Base-by-base conservation (phyloP, 371 early-diverging fungal species). In the Mortierella sp. region DNA sequence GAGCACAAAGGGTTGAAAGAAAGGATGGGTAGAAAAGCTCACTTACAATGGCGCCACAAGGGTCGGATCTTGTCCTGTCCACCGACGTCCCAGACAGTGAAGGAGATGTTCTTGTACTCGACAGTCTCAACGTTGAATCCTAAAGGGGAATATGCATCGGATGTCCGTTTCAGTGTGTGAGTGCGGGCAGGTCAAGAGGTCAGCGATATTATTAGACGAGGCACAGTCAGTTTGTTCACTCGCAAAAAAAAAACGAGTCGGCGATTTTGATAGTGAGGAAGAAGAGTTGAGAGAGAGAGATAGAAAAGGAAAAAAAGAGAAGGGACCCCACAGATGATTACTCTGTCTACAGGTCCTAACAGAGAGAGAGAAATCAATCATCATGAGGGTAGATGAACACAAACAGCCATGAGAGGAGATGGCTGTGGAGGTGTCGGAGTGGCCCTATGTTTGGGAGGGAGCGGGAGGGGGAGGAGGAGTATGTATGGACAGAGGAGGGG, bases 81-180 rank as follows among this genome's bases (percentile, higher is more conserved):
- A 65, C 98, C 98, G 61, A 97, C 90, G 86, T 97, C 98, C 97
- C 96, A 96, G 62, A 97, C 95, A 70, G 93, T 95, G 81, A 97
- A 97, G 80, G 88, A 92, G 82, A 96, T 94, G 86, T 96, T 96
- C 81, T 96, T 96, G 85, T 96, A 97, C 64, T 93, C 91, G 53
- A 97, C 95, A 19, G 96, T 96, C 83, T 97, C 97, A 59, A 97
- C 95, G 83, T 97, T 97, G 87, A 97, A 96, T 45, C 97, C 97
- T 87, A 82, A 81, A 70, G 37, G 66, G 30, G 21, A 19, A 37
- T 14, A 44, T 37, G 37, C 37, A 37, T 37, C 37, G 37, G 37
- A 37, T 37, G 37, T 37, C 37, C 37, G 19, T 57, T n/a, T 16
- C 57, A 37, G 25, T n/a, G 37, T 16, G 25, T 16, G 4, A 21